Evolutionary conservation across 257 asterid species (phyloP).

Genomic region (Scutellaria minor): DNA sequence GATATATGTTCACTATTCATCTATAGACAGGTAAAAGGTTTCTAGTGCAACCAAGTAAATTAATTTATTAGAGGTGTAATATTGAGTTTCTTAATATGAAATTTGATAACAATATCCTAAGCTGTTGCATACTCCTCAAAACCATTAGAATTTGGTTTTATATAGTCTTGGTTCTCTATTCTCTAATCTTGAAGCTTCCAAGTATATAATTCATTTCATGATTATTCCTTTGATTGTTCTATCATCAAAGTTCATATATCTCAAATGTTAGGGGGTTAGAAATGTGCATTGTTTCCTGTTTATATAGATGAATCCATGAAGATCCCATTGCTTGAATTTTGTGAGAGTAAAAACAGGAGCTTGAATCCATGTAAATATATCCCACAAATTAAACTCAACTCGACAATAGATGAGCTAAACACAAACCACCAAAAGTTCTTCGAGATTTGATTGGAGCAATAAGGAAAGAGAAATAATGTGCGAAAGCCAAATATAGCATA

Average conservation of each 20-base stretch:
- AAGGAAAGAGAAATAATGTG: neutral
- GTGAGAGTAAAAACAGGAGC: too few species aligned
- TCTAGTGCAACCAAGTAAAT: conserved; percentile 20
- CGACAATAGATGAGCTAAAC: too few species aligned
- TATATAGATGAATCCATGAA: too few species aligned
- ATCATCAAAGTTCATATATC: too few species aligned
- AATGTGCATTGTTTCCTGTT: too few species aligned
- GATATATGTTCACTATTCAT: conserved; percentile 19
- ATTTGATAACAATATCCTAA: neutral
- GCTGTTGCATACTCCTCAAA: neutral
- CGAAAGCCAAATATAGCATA: conserved; percentile 18
- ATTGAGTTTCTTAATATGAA: conserved; percentile 18
- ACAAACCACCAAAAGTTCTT: too few species aligned
- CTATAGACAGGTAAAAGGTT: conserved; percentile 27
- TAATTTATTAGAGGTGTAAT: conserved; percentile 21
- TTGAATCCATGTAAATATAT: too few species aligned
- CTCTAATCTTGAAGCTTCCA: too few species aligned
- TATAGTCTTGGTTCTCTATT: too few species aligned
- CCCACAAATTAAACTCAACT: too few species aligned
- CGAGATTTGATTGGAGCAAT: neutral
- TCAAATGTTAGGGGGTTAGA: too few species aligned
- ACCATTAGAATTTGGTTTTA: neutral
- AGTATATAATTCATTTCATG: neutral
- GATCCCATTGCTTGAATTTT: too few species aligned
- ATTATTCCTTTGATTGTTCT: neutral